Evolutionary conservation across 768 basidiomycete species (phyloP), one percentile per base, ranked within the genome.

Genomic region (Rhodocollybia butyracea): DNA sequence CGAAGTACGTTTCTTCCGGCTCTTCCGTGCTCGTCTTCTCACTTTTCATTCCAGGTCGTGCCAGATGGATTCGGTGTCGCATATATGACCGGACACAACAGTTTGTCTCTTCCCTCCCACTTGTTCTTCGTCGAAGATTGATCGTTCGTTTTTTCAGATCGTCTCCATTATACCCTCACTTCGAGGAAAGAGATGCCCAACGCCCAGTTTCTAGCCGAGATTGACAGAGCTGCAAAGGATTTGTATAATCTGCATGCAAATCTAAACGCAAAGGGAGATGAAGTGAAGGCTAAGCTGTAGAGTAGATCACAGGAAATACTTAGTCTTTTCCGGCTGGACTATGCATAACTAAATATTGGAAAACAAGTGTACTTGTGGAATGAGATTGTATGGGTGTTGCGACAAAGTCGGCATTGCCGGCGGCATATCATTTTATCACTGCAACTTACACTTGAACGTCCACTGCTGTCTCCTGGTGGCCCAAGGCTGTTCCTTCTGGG

Each of bases 31-130:
- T 36, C 34, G 54, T 55, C 1, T 52, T 36, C 11, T 31, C 46
- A 13, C 24, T 15, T 13, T 30, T n/a, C 39, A 17, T 17, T 31
- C 55, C 17, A 81, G 80, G 90, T 98, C 42, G 92, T 96, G 24
- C 86, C 91, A 1, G 87, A 97, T 60, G 95, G 95, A 1, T 98
- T 95, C 65, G 95, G 95, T 30, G 88, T 98, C 29, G 89, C 93
- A 12, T 98, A 98, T 66, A 86, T 93, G 82, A 94, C 94, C n/a
- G 90, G 91, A 36, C 88, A 83, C 63, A 83, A 90, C 59, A 85
- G 88, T 87, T 55, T 53, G 81, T 67, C 3, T 40, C 27, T 34
- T 48, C 19, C 11, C n/a, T 19, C 34, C 21, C 36, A 11, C 24
- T 34, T 27, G n/a, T 46, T 57, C 32, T 55, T 55, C 55, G 24